Percentiles rank a stretch among this genome's conserved stretches.
phyloP scores from a whole-genome alignment of 805 yeast species.

The Vanderwaltozyma verrucispora region DNA sequence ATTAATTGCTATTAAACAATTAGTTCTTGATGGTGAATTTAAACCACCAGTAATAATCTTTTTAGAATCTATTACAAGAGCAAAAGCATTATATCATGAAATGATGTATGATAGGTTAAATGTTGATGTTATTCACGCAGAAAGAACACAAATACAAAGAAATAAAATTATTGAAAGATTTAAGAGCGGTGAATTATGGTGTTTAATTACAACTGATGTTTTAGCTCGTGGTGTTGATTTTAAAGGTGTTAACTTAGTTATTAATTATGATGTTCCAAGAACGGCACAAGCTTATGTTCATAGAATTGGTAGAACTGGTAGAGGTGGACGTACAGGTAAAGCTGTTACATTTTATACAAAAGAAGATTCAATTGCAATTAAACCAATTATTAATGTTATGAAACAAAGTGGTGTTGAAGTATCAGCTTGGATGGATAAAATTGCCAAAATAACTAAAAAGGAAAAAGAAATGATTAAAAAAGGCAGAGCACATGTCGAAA shows the following conservation, averaged over 20 bases:
- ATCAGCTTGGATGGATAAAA: conserved; percentile 71
- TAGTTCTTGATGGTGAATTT: conserved; percentile 74
- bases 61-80: conserved; percentile 84
- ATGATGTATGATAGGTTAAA: conserved; percentile 81
- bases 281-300: conserved; percentile 93
- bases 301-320: conserved; percentile 97
- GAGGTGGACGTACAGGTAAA: conserved; percentile 79
- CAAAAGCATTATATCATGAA: conserved; percentile 92
- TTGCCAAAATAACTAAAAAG: conserved; percentile 52
- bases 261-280: conserved; percentile 93
- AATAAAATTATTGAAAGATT: conserved; percentile 75
- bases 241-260: conserved; percentile 87
- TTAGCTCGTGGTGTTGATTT: conserved; percentile 95
- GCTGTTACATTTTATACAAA: conserved; percentile 92
- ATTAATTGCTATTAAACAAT: conserved; percentile 78
- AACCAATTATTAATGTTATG: conserved; percentile 89
- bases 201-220: conserved; percentile 91
- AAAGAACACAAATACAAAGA: conserved; percentile 81
- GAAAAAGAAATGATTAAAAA: conserved; percentile 53
- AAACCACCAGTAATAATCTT: conserved; percentile 90
- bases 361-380: conserved; percentile 66
- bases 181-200: conserved; percentile 90
- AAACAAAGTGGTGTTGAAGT: conserved; percentile 75
- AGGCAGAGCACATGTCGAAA: conserved; percentile 38
- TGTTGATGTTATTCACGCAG: conserved; percentile 94